Base-by-base conservation (phyloP, 1,284 basidiomycete species). In the Leccinum fuscescens region DNA sequence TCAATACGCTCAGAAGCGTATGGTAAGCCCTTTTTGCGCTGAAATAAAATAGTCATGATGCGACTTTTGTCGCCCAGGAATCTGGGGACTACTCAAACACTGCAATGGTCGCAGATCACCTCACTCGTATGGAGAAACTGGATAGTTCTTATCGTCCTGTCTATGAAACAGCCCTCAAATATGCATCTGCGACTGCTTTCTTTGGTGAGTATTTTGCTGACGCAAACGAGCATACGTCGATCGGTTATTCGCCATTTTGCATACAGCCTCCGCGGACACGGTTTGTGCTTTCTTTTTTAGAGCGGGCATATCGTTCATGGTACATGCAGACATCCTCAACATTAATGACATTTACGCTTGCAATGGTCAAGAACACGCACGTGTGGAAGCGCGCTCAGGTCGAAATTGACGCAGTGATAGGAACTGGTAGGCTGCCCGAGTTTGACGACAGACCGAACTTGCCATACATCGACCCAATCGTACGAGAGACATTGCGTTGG, bases 121-220 rank as follows among this genome's bases (percentile, higher is more conserved):
- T 66, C 24, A 33, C 12, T 46, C 58, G 59, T 9, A 61, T 61
- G 57, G 42, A 64, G 33, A 55, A 61, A 6, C 27, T 56, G 2
- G 53, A 61, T 35, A 24, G 17, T 29, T 11, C 35, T 4, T 27
- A 55, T 20, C 60, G 57, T 39, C 50, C 46, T 0, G 27, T 53
- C 8, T 62, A 67, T 5, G 44, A 60, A 33, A 52, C 1, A 1
- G 62, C 65, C 6, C 53, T 67, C 8, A 67, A 67, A 14, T 14
- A 56, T 1, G 50, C 60, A 11, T 27, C 60, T 2, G 1, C 48
- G 1, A 68, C 65, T 11, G 49, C 62, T 44, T 65, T 68, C 3
- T 1, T 56, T 4, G 66, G 65, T 58, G 33, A 31, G 62, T 3
- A 17, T 29, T n/a, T 8, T 6, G 1, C 14, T 29, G 6, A 48